Percentiles rank a stretch among this genome's conserved stretches.
These are phyloP conservation scores for Linderina pennispora DNA, from an alignment of 192 early-diverging fungal genomes.

Conservation along the genomic window DNA sequence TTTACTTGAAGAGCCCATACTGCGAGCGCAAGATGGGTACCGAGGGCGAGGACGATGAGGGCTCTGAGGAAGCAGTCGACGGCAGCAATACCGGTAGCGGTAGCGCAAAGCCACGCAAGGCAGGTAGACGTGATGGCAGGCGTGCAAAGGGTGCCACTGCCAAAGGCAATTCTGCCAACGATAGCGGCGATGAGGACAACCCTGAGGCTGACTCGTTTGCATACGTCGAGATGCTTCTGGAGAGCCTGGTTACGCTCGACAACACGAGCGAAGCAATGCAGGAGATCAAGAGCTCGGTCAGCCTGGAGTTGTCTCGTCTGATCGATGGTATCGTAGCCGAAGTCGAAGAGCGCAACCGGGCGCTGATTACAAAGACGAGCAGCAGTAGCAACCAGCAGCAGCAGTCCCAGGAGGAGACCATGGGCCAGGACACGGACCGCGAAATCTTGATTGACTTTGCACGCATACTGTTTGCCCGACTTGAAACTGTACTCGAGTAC, in stretches of 20 bases:
- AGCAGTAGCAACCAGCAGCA: no score
- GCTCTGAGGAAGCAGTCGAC: no score
- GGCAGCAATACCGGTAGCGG: no score
- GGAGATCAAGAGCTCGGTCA: constrained; percentile 64
- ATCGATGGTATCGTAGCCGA: constrained; percentile 68
- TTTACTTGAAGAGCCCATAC: constrained; percentile 74
- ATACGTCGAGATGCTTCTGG: constrained; percentile 71
- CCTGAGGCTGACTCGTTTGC: constrained; percentile 73
- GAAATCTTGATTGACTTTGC: constrained; percentile 71
- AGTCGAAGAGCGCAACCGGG: constrained; percentile 63
- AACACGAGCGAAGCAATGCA: constrained; percentile 37
- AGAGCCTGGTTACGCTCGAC: constrained; percentile 56
- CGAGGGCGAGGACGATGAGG: constrained; percentile 37
- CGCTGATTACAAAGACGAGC: constrained; percentile 28
- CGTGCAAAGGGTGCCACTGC: background rate
- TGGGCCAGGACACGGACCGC: constrained; percentile 51
- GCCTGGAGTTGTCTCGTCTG: constrained; percentile 61
- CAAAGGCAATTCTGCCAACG: no score
- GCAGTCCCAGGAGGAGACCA: constrained; percentile 32
- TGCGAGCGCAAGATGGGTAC: constrained; percentile 53
- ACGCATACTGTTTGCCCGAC: constrained; percentile 68
- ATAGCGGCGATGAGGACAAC: constrained; percentile 47
- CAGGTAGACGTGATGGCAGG: no score
- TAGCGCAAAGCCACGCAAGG: no score
- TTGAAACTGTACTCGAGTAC: constrained; percentile 68